phyloP scores from a whole-genome alignment of 495 filamentous ascomycete genomes.

The Trichodelitschia bisporula region DNA sequence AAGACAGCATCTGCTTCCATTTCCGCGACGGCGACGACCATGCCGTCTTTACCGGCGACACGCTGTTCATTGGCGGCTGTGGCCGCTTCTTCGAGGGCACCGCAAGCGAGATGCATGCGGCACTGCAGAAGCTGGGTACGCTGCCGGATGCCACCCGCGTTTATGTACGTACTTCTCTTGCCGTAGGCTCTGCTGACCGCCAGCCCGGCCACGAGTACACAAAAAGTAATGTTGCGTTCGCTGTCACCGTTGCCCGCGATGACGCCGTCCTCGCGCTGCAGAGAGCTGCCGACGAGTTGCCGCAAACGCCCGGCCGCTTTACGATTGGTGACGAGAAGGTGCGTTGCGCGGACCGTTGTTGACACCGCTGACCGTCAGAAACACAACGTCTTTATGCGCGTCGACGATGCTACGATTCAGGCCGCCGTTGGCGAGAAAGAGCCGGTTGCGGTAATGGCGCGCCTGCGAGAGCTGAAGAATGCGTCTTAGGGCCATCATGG shows the following conservation, averaged over 20 bases:
- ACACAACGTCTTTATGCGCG: constrained; percentile 85
- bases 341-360: constrained; percentile 5
- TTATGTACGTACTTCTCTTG: constrained; percentile 30
- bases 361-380: constrained; percentile 23
- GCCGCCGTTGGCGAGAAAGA: constrained; percentile 62
- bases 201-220: constrained; percentile 96
- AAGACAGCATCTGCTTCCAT: constrained; percentile 87
- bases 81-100: constrained; percentile 95
- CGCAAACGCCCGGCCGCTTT: constrained; percentile 83
- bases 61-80: constrained; percentile 77
- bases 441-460: constrained; percentile 66
- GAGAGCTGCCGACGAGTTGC: constrained; percentile 50
- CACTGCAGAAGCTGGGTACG: constrained; percentile 59
- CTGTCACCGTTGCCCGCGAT: constrained; percentile 41
- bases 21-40: constrained; percentile 51
- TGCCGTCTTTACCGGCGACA: constrained; percentile 89
- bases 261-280: constrained; percentile 54
- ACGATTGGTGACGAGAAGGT: constrained; percentile 98
- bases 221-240: constrained; percentile 78
- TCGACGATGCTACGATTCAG: constrained; percentile 42
- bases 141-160: constrained; percentile 85
- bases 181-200: background rate
- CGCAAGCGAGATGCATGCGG: constrained; percentile 73
- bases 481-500: too few relatives aligned
- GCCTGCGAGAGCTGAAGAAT: constrained; percentile 86